Percentiles rank a stretch among this genome's conserved stretches.
Evolutionary conservation across 164 flowering plant species (phyloP).

Genomic region (Cinnamomum chago): DNA sequence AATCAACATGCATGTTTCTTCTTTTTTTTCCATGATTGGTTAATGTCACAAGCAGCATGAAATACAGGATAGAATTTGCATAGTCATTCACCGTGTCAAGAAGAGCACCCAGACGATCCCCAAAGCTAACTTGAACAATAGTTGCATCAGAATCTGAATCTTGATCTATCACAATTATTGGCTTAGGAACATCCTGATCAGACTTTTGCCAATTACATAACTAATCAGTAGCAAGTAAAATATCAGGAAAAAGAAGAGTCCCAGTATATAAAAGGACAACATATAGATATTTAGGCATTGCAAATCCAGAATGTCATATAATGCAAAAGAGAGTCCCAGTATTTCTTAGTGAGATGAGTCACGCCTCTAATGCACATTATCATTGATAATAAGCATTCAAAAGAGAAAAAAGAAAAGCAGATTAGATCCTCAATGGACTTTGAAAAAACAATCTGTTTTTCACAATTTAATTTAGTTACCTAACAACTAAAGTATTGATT

Average conservation of each 20-base stretch:
- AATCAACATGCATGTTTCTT: not conserved
- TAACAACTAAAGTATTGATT: no score
- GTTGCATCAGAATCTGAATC: slow-evolving; percentile 76
- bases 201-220: slow-evolving; percentile 32
- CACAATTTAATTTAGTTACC: no score
- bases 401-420: no score
- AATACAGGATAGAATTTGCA: not conserved
- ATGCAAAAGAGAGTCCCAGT: not conserved
- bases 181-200: slow-evolving; percentile 68
- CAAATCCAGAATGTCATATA: not conserved
- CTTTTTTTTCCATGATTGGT: not conserved
- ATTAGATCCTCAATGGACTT: no score
- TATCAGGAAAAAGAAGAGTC: not conserved
- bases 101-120: slow-evolving; percentile 96
- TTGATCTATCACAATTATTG: slow-evolving; percentile 81
- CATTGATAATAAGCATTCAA: not conserved
- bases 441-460: no score
- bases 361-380: not conserved
- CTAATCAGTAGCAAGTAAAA: slow-evolving; percentile 1
- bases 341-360: not conserved
- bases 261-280: not conserved
- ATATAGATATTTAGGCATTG: not conserved
- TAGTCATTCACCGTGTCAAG: slow-evolving; percentile 72
- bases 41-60: not conserved
- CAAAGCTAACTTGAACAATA: slow-evolving; percentile 86